Evolutionary conservation across 305 asterid species (phyloP), one percentile per base, ranked within the genome.

Genomic region (Plantago rigida): DNA sequence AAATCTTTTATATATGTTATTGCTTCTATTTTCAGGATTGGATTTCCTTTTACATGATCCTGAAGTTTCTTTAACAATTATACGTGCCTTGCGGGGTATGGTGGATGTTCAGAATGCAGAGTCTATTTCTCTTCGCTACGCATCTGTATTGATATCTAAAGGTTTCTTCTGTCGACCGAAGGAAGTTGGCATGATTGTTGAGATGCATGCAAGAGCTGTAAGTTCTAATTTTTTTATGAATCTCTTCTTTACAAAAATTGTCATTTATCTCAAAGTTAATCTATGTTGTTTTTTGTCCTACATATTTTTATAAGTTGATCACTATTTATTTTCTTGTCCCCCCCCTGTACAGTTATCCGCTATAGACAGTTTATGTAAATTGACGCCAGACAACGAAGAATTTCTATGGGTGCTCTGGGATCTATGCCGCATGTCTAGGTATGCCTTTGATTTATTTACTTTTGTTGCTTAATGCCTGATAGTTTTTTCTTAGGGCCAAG

Each of bases 381-480:
- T 82, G 71, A 67, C 81, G 62, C 92, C 94, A 48, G 74, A 80
- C 64, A 82, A 93, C 57, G 95, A 92, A 79, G 99, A 88, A 64
- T 83, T 86, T 73, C 69, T 88, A 65, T 88, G 99, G 99, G 84
- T 78, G 71, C 79, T 92, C 64, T 88, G 99, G 99, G 94, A 92
- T 69, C 85, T 92, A 14, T 86, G 99, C 71, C 82, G 97, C 65
- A 86, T 88, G 73, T 79, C 97, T 63, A 82, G 98, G 98, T 92
- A 77, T 64, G 62, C 67, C 45, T 51, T 19, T 60, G 64, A 22
- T 22, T 22, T 69, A 5, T 22, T 22, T 69, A 5, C 60, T 46
- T 42, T 56, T 74, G 50, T 70, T 70, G 57, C 71, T 69, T 50
- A 34, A 52, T 59, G 71, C 60, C 66, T 57, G 66, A 62, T 51